Base-by-base conservation (phyloP, 2,329 filamentous ascomycete genomes). In the Daldinia sp. region DNA sequence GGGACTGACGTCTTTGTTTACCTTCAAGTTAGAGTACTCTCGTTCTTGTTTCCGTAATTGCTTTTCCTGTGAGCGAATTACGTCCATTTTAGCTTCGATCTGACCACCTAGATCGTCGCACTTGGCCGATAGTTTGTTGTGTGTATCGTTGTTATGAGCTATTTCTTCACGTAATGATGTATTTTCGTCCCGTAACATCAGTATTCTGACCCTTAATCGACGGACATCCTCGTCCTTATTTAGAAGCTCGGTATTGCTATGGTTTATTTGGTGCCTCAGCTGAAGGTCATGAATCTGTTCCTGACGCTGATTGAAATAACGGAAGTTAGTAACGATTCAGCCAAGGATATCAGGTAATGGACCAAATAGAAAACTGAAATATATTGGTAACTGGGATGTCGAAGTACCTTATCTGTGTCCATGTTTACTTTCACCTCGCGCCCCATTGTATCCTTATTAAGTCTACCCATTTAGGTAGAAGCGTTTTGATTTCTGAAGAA, bases 121-220 rank as follows among this genome's bases (percentile, higher is more conserved):
- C 55, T 80, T 75, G 11, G 77, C 73, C 0, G 72, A 70, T 10
- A 86, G 73, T 8, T 70, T 71, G 6, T 69, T 53, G 30, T 70
- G 72, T n/a, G 59, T 45, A 34, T 72, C 69, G 15, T 64, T 64
- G 58, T 72, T 75, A 7, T 76, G 68, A 27, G 86, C 84, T 51
- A 90, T 83, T 41, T 85, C 83, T 52, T 86, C 81, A 52, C 90
- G 85, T 25, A 97, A 77, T 8, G 85, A 82, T 48, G 88, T 85
- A 66, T 90, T 92, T 66, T 96, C 90, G 67, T 94, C 87, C 64
- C 89, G 83, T n/a, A 91, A 80, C n/a, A 93, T 77, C 55, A 94
- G 79, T 56, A 89, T 82, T 65, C 89, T 86, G 63, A 94, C 82
- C 68, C 87, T 87, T 53, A 93, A 77, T 67, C 88, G 85, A 48